Base-by-base conservation (phyloP, 257 asterid species). In the Ballota nigra region DNA sequence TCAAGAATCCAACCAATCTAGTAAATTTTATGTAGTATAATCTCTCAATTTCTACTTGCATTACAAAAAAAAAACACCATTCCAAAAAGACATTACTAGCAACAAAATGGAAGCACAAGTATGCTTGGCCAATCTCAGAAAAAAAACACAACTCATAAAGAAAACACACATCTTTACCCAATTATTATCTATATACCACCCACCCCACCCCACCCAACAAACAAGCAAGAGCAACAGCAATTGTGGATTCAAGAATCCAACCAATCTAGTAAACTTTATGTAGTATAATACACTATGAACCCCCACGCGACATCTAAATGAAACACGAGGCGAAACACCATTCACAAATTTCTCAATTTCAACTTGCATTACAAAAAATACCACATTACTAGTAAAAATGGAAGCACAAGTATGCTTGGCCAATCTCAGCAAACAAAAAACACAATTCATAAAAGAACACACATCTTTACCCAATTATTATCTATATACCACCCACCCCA, bases 401-500 rank as follows among this genome's bases (percentile, higher is more conserved):
- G 31, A 71, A 79, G 83, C 83, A 79, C 75, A 79, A 75, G 77
- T 38, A 75, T 70, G 77, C 83, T 70, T 71, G 33, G 13, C 51
- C 51, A 65, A 4, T 38, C 51, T 63, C 66, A 15, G 9, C 16
- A 68, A 6, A 28, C 29, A 13, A 47, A n/a, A 61, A 63, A 69
- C 12, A 62, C 74, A 73, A 12, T 76, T 63, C 65, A 73, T 8
- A 63, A 34, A 68, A 36, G 15, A 28, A 66, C 26, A 47, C 33
- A 55, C 56, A 43, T 43, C 22, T 74, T 28, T 68, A 34, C 45
- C 63, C 67, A 64, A 38, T 74, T 79, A 70, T 79, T 53, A 53
- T 79, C 66, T 66, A 70, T 79, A 9, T 70, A 74, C 70, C 67
- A 10, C n/a, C n/a, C n/a, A n/a, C 47, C 47, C n/a, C 43, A 8